Evolutionary conservation across 129 eudicot species (phyloP).

Genomic region (Smallanthus sonchifolius): DNA sequence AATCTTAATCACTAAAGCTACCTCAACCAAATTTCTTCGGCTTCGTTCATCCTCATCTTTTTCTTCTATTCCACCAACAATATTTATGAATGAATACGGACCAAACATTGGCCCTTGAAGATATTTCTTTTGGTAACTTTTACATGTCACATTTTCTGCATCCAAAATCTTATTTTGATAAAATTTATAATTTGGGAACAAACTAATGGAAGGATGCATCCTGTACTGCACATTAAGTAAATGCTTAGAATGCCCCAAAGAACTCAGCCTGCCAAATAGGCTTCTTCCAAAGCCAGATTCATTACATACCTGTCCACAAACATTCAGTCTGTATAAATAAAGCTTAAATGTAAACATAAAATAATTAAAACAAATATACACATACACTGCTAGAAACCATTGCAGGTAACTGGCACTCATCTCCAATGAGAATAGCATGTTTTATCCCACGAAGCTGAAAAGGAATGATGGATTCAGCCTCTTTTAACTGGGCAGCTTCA

Average conservation of each 20-base stretch:
- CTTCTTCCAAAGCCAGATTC: conserved; percentile 50
- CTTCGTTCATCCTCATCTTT: conserved; percentile 47
- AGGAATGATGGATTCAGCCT: conserved; percentile 48
- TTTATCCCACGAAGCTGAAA: conserved; percentile 40
- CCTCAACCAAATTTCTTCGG: conserved; percentile 65
- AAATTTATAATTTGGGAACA: conserved; percentile 39
- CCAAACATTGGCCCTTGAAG: conserved; percentile 50
- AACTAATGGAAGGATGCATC: conserved; percentile 56
- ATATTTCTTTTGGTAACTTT: conserved; percentile 29
- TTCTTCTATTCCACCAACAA: conserved; percentile 58
- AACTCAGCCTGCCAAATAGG: conserved; percentile 43
- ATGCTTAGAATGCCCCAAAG: conserved; percentile 42
- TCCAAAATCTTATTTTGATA: conserved; percentile 35
- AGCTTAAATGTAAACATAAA: neutral
- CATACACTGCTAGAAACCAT: conserved; percentile 47
- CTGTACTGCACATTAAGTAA: conserved; percentile 43
- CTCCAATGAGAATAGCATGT: conserved; percentile 52
- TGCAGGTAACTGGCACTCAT: conserved; percentile 55
- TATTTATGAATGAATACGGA: conserved; percentile 49
- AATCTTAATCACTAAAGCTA: conserved; percentile 46
- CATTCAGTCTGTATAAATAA: neutral
- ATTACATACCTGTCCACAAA: conserved; percentile 22
- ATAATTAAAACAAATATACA: neutral
- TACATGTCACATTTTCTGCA: conserved; percentile 32
- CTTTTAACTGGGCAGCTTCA: conserved; percentile 56